Percentiles rank a stretch among this genome's conserved stretches.
Conservation (phyloP, 768 basidiomycete species). For the Imleria badia region DNA sequence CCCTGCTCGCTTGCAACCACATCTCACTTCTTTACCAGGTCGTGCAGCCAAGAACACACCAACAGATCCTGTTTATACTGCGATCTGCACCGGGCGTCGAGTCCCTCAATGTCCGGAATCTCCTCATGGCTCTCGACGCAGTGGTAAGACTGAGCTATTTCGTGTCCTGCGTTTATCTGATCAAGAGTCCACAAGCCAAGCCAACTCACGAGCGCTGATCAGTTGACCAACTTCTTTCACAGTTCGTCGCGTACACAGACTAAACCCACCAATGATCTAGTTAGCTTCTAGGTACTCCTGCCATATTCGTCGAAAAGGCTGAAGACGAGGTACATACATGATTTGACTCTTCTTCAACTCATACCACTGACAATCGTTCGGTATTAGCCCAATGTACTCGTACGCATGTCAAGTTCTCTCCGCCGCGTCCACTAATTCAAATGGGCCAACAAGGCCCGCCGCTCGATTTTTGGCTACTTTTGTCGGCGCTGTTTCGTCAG, state of each 20-base stretch:
- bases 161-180: constrained; percentile 23
- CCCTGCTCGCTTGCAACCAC: neutral
- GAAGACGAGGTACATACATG: constrained; percentile 48
- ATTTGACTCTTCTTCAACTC: neutral
- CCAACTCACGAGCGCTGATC: constrained; percentile 53
- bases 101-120: constrained; percentile 39
- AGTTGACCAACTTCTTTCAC: constrained; percentile 61
- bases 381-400: constrained; percentile 26
- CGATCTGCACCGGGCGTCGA: constrained; percentile 46
- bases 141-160: constrained; percentile 28
- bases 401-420: constrained; percentile 17
- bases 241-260: constrained; percentile 20
- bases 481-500: constrained; percentile 73
- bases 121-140: constrained; percentile 47
- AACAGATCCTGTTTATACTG: constrained; percentile 47
- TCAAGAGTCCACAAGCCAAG: constrained; percentile 37
- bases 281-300: constrained; percentile 44
- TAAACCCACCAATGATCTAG: neutral
- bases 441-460: constrained; percentile 49
- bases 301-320: constrained; percentile 57
- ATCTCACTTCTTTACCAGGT: constrained; percentile 46
- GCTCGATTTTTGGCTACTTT: constrained; percentile 81
- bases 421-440: constrained; percentile 2
- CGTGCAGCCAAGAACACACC: constrained; percentile 57
- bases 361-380: constrained; percentile 9